Evolutionary conservation across 768 basidiomycete genomes (phyloP).

Genomic region (Lactarius hatsudake): DNA sequence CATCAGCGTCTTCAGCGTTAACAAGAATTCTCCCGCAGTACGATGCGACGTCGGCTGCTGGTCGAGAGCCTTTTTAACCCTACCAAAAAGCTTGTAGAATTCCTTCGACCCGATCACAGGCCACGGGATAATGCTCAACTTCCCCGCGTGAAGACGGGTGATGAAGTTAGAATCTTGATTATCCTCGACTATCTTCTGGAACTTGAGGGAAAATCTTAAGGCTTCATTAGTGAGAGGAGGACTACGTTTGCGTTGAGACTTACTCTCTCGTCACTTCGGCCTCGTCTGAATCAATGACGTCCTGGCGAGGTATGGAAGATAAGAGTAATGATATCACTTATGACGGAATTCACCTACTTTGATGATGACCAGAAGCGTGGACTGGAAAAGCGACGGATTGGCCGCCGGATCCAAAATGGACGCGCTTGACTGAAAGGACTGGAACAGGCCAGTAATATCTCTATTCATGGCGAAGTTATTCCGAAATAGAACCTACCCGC

Average conservation of each 20-base stretch:
- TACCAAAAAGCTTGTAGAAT: slow-evolving; percentile 54
- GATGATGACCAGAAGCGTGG: slow-evolving; percentile 61
- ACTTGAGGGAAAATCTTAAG: slow-evolving; percentile 54
- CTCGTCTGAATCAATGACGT: slow-evolving; percentile 62
- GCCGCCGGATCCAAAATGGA: slow-evolving; percentile 55
- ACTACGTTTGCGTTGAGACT: slow-evolving; percentile 21
- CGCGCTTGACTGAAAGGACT: slow-evolving; percentile 58
- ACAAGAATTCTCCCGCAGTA: slow-evolving; percentile 53
- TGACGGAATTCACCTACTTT: slow-evolving; percentile 39
- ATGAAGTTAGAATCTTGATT: slow-evolving; percentile 66
- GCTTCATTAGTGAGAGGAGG: neutral
- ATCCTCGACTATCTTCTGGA: slow-evolving; percentile 58
- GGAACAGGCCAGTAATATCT: slow-evolving; percentile 59
- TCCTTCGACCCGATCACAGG: slow-evolving; percentile 61
- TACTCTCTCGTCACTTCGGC: slow-evolving; percentile 57
- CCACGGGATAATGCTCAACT: slow-evolving; percentile 60
- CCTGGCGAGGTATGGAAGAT: slow-evolving; percentile 36
- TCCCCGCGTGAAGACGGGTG: slow-evolving; percentile 54
- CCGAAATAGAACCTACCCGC: slow-evolving; percentile 56
- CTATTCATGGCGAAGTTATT: slow-evolving; percentile 64
- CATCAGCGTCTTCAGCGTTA: slow-evolving; percentile 61
- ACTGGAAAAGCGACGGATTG: slow-evolving; percentile 59
- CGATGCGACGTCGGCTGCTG: slow-evolving; percentile 49
- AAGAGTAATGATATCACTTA: neutral
- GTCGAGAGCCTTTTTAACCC: slow-evolving; percentile 47